phyloP scores from a whole-genome alignment of 441 rosid genomes.

The Melastoma candidum region DNA sequence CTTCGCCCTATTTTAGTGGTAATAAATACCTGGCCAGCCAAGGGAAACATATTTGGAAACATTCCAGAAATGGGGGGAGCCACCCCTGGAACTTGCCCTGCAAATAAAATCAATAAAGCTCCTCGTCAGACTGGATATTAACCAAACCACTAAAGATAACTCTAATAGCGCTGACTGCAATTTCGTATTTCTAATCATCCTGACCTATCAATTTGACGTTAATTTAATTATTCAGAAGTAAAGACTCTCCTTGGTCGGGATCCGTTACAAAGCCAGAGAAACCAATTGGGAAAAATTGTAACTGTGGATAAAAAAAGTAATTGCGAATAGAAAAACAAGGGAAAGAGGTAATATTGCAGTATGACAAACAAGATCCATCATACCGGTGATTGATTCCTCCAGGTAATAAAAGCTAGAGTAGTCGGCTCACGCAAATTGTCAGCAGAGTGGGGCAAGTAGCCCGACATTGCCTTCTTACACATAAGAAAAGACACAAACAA shows the following conservation, averaged over 20 bases:
- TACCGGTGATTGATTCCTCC: slow-evolving; percentile 16
- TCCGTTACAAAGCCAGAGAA: no score
- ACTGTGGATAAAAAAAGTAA: no score
- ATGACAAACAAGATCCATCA: slow-evolving; percentile 22
- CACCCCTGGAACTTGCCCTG: not conserved
- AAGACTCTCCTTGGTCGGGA: no score
- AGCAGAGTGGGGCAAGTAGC: slow-evolving; percentile 24
- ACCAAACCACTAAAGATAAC: no score
- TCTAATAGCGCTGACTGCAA: no score
- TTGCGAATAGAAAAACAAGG: slow-evolving; percentile 7
- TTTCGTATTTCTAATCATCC: no score
- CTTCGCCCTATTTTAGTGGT: not conserved
- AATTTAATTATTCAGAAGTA: no score
- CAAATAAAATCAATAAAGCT: not conserved
- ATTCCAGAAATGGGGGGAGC: slow-evolving; percentile 18
- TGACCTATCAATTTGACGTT: no score
- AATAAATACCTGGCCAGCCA: slow-evolving; percentile 18
- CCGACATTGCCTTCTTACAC: slow-evolving; percentile 31
- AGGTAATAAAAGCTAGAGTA: slow-evolving; percentile 17
- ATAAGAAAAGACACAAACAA: slow-evolving; percentile 23
- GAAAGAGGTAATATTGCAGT: slow-evolving; percentile 21
- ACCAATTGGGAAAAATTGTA: no score
- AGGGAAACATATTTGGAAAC: slow-evolving; percentile 21
- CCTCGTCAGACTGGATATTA: no score
- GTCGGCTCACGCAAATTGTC: slow-evolving; percentile 17